Percentiles rank a stretch among this genome's conserved stretches.
These are phyloP conservation scores for Populus deltoides DNA, from an alignment of 345 rosid species.

Conservation along the genomic window DNA sequence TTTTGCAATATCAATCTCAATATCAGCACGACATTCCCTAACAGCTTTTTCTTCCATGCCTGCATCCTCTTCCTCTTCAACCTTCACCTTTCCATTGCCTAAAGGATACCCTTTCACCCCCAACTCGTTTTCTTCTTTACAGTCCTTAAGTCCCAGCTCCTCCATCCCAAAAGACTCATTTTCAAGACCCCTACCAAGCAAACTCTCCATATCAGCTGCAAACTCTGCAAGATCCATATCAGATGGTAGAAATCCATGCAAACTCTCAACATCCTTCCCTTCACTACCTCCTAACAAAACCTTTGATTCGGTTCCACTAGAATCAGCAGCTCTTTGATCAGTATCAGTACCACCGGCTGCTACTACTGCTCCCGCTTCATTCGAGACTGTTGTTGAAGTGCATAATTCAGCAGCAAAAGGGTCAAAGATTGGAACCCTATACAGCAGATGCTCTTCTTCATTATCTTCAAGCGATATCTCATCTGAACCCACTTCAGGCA, in stretches of 20 bases:
- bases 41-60: neutral
- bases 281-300: neutral
- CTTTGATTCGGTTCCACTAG: conserved; percentile 20
- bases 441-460: conserved; percentile 70
- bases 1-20: conserved; percentile 34
- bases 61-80: conserved; percentile 40
- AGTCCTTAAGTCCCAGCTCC: conserved; percentile 54
- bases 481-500: conserved; percentile 70
- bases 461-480: conserved; percentile 52
- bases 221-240: conserved; percentile 85
- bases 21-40: conserved; percentile 20
- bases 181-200: conserved; percentile 74
- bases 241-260: conserved; percentile 62
- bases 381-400: conserved; percentile 28
- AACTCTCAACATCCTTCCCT: conserved; percentile 19
- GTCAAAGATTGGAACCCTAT: conserved; percentile 78
- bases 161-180: conserved; percentile 68
- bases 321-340: neutral
- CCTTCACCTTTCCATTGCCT: conserved; percentile 35
- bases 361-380: conserved; percentile 15
- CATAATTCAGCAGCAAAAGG: conserved; percentile 54
- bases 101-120: conserved; percentile 5
- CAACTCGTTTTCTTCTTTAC: conserved; percentile 27
- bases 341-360: neutral
- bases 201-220: conserved; percentile 80